phyloP scores from a whole-genome alignment of 2,329 filamentous ascomycete genomes.

The Pseudopithomyces maydicus region DNA sequence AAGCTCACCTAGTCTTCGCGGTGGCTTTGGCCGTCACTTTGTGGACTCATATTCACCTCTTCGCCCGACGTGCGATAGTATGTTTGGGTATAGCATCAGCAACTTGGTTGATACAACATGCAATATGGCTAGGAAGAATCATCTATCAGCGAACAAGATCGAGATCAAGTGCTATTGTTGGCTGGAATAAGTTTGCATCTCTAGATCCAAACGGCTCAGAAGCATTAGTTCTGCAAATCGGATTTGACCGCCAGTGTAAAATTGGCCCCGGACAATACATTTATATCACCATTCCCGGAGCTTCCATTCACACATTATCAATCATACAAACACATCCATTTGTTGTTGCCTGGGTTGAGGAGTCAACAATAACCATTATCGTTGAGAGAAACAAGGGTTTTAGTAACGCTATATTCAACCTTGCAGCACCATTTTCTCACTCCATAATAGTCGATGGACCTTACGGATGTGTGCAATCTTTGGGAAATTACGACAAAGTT shows the following conservation, averaged over 20 bases:
- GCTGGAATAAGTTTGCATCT: not conserved
- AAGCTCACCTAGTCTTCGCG: slow-evolving; percentile 9
- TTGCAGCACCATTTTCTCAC: not conserved
- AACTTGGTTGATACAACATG: slow-evolving; percentile 5
- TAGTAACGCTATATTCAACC: slow-evolving; percentile 1
- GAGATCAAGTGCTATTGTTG: not conserved
- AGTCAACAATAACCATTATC: slow-evolving; percentile 6
- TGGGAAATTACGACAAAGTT: slow-evolving; percentile 14
- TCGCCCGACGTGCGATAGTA: too few relatives aligned
- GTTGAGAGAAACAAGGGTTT: slow-evolving; percentile 10
- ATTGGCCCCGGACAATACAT: slow-evolving; percentile 12
- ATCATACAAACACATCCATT: slow-evolving; percentile 13
- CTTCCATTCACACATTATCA: not conserved
- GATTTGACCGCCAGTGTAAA: slow-evolving; percentile 4
- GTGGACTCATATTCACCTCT: slow-evolving; percentile 9
- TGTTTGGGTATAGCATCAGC: not conserved
- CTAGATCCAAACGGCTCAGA: not conserved
- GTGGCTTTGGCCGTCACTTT: slow-evolving; percentile 4
- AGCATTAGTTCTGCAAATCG: not conserved
- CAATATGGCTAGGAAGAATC: slow-evolving; percentile 2
- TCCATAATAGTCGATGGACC: slow-evolving; percentile 16
- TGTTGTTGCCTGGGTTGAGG: slow-evolving; percentile 10
- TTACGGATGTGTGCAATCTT: slow-evolving; percentile 7
- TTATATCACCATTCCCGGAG: slow-evolving; percentile 10
- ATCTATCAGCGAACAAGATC: slow-evolving; percentile 6